These are phyloP conservation scores for Coffea canephora DNA, from an alignment of 257 asterid species.

Conservation along the genomic window DNA sequence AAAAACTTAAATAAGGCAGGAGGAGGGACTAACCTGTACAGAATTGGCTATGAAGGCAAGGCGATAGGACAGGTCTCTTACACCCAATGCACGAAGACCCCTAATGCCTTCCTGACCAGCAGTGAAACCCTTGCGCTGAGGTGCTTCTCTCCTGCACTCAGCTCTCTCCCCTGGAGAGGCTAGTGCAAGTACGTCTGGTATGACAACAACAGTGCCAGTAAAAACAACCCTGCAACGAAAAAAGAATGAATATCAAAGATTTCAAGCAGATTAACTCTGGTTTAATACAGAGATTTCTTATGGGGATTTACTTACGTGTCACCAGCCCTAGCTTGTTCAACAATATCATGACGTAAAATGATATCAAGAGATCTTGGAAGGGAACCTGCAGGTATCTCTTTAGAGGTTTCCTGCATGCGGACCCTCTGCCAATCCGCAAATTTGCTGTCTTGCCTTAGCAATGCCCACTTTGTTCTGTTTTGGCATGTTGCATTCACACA, in stretches of 20 bases:
- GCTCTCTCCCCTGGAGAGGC: slow-evolving; percentile 97
- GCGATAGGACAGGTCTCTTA: slow-evolving; percentile 90
- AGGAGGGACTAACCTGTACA: slow-evolving; percentile 63
- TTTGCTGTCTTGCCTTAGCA: slow-evolving; percentile 95
- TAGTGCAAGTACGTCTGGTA: slow-evolving; percentile 87
- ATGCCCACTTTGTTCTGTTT: slow-evolving; percentile 79
- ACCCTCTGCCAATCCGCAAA: slow-evolving; percentile 99
- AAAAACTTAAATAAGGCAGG: neutral
- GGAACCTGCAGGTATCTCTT: slow-evolving; percentile 97
- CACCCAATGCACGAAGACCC: slow-evolving; percentile 95
- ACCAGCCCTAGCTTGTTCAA: slow-evolving; percentile 97
- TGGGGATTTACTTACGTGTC: slow-evolving; percentile 59
- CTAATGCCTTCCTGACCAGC: slow-evolving; percentile 84
- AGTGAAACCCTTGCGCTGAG: slow-evolving; percentile 62
- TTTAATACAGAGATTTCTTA: neutral
- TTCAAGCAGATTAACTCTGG: neutral
- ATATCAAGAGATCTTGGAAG: slow-evolving; percentile 97
- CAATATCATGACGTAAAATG: slow-evolving; percentile 89
- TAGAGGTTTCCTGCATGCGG: slow-evolving; percentile 92
- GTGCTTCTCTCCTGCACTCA: slow-evolving; percentile 76
- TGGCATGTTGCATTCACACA: slow-evolving; percentile 92
- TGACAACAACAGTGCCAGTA: slow-evolving; percentile 88
- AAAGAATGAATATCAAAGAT: neutral
- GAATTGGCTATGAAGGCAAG: slow-evolving; percentile 96
- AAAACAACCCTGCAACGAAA: slow-evolving; percentile 74